Evolutionary conservation across 2,329 filamentous ascomycete species (phyloP).

Genomic region (Hypoxylon sp.): DNA sequence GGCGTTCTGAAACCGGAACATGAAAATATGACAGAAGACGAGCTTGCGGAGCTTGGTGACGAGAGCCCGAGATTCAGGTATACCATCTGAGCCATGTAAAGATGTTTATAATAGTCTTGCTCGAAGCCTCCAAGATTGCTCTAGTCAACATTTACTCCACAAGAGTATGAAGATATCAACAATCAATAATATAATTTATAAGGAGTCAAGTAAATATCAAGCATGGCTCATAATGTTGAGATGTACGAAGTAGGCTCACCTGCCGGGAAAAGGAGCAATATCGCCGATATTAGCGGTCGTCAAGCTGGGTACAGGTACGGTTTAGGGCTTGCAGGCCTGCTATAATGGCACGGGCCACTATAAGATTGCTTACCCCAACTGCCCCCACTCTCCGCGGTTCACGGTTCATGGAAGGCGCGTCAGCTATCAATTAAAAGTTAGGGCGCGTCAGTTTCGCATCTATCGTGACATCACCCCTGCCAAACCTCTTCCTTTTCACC

Average conservation of each 20-base stretch:
- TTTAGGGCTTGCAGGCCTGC: no score
- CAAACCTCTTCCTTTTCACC: conserved; percentile 5
- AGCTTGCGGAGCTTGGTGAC: conserved; percentile 60
- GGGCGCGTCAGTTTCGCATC: conserved; percentile 32
- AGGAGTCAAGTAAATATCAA: no score
- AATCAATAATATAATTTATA: no score
- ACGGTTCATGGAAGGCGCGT: conserved; percentile 26
- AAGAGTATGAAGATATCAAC: no score
- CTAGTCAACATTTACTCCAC: no score
- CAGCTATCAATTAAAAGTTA: conserved; percentile 14
- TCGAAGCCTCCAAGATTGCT: no score
- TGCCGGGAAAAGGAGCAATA: no score
- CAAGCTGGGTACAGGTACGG: no score
- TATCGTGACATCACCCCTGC: conserved; percentile 33
- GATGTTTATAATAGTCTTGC: no score
- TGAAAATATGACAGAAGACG: conserved; percentile 53
- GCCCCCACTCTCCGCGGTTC: conserved; percentile 16
- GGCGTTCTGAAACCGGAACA: conserved; percentile 52
- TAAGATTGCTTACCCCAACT: not conserved
- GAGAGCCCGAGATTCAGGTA: conserved; percentile 60
- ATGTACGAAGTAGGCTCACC: no score
- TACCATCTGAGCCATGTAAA: conserved; percentile 45
- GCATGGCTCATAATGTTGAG: no score
- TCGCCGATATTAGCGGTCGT: no score
- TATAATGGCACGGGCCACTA: not conserved